Percentiles rank a stretch among this genome's conserved stretches.
phyloP scores from a whole-genome alignment of 441 rosid genomes.

The California macrophylla region DNA sequence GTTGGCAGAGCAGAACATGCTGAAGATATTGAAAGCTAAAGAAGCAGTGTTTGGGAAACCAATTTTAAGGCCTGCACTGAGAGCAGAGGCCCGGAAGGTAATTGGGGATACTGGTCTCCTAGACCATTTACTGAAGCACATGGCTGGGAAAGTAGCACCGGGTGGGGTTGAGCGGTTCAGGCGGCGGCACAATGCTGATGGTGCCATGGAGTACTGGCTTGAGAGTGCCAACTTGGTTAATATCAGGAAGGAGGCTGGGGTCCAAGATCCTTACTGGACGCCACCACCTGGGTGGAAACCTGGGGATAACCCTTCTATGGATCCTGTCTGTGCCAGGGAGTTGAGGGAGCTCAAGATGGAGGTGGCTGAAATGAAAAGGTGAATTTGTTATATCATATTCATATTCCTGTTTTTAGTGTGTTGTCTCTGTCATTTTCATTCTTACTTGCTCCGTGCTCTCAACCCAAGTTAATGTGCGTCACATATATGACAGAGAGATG shows the following conservation, averaged over 20 bases:
- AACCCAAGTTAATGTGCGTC: background rate
- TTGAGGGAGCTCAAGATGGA: slow-evolving; percentile 53
- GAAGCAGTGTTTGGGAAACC: slow-evolving; percentile 65
- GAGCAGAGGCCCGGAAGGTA: slow-evolving; percentile 71
- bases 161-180: slow-evolving; percentile 78
- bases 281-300: slow-evolving; percentile 92
- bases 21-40: slow-evolving; percentile 72
- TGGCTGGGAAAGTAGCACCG: slow-evolving; percentile 91
- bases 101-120: slow-evolving; percentile 91
- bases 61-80: slow-evolving; percentile 60
- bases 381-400: background rate
- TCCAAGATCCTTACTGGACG: slow-evolving; percentile 88
- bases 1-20: slow-evolving; percentile 69
- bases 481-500: slow-evolving; percentile 32
- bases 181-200: slow-evolving; percentile 85
- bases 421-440: background rate
- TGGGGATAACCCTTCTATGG: slow-evolving; percentile 76
- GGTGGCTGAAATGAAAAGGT: slow-evolving; percentile 46
- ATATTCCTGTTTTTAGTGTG: background rate
- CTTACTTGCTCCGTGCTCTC: background rate
- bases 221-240: slow-evolving; percentile 65
- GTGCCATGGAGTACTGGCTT: slow-evolving; percentile 95
- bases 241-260: slow-evolving; percentile 71
- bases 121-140: slow-evolving; percentile 91
- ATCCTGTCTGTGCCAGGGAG: slow-evolving; percentile 68